Percentiles rank a stretch among this genome's conserved stretches.
phyloP scores from a whole-genome alignment of 345 rosid species.

The Salix exigua region DNA sequence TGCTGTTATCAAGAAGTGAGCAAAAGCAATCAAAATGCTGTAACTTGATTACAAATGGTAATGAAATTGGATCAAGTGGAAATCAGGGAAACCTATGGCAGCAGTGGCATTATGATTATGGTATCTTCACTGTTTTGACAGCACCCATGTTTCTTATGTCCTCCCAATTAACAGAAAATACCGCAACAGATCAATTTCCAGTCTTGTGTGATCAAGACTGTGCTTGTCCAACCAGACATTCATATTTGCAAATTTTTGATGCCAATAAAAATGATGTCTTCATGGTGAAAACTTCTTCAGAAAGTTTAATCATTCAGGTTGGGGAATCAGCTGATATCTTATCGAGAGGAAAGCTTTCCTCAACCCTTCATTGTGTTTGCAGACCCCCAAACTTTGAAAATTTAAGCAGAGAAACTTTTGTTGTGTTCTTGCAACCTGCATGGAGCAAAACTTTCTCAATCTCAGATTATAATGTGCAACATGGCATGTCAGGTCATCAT shows the following conservation, averaged over 20 bases:
- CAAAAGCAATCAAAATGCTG: slow-evolving; percentile 12
- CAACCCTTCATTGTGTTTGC: slow-evolving; percentile 76
- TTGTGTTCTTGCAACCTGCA: slow-evolving; percentile 71
- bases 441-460: slow-evolving; percentile 71
- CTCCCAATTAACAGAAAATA: slow-evolving; percentile 14
- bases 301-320: slow-evolving; percentile 75
- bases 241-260: slow-evolving; percentile 57
- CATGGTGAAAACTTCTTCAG: slow-evolving; percentile 68
- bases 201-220: slow-evolving; percentile 31
- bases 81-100: slow-evolving; percentile 58
- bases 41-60: slow-evolving; percentile 16
- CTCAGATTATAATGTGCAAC: slow-evolving; percentile 36
- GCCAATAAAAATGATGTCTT: slow-evolving; percentile 46
- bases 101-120: slow-evolving; percentile 95
- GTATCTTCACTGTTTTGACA: slow-evolving; percentile 81
- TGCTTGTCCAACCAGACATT: slow-evolving; percentile 39
- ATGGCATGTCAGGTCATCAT: slow-evolving; percentile 11
- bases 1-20: slow-evolving; percentile 12
- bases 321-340: slow-evolving; percentile 84
- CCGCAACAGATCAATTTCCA: slow-evolving; percentile 7
- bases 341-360: slow-evolving; percentile 63
- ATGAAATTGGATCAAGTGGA: slow-evolving; percentile 20
- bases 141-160: slow-evolving; percentile 67
- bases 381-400: slow-evolving; percentile 49
- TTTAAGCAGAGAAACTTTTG: slow-evolving; percentile 79